Evolutionary conservation across 1,139 yeast species (phyloP).

Genomic region (Lizanozyma gosingica): DNA sequence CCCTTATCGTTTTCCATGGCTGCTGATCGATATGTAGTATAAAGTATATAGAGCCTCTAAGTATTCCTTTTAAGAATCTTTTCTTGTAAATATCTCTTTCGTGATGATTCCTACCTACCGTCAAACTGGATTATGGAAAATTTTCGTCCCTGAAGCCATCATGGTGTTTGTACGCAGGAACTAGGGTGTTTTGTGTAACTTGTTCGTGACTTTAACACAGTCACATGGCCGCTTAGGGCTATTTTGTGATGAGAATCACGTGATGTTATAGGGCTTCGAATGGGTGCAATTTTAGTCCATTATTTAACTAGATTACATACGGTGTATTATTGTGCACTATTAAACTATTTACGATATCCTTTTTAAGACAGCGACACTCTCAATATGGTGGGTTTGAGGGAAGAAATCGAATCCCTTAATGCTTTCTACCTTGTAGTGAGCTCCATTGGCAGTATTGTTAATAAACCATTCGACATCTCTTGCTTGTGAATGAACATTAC

Average conservation of each 20-base stretch:
- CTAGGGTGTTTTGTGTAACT: constrained; percentile 4
- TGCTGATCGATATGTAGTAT: constrained; percentile 20
- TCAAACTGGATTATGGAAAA: constrained; percentile 12
- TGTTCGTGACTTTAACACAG: neutral
- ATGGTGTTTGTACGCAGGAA: constrained; percentile 4
- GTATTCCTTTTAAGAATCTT: neutral
- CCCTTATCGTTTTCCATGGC: constrained; percentile 99
- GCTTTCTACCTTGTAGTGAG: constrained; percentile 61
- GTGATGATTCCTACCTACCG: neutral
- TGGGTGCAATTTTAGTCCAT: neutral
- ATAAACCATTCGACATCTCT: constrained; percentile 83
- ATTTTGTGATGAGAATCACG: too few species aligned
- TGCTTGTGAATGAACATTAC: constrained; percentile 97
- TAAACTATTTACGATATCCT: constrained; percentile 9
- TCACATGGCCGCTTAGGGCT: too few species aligned
- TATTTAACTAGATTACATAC: too few species aligned
- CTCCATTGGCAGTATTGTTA: constrained; percentile 55
- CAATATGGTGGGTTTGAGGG: constrained; percentile 98
- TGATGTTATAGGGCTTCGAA: neutral
- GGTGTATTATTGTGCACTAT: neutral
- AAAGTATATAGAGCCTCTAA: neutral
- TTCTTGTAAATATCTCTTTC: neutral
- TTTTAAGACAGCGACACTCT: constrained; percentile 77
- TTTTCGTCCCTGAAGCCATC: constrained; percentile 10
- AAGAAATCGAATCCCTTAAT: constrained; percentile 93